Percentiles rank a stretch among this genome's conserved stretches.
Evolutionary conservation across 192 early-diverging fungal species (phyloP).

Genomic region (Dispira simplex): DNA sequence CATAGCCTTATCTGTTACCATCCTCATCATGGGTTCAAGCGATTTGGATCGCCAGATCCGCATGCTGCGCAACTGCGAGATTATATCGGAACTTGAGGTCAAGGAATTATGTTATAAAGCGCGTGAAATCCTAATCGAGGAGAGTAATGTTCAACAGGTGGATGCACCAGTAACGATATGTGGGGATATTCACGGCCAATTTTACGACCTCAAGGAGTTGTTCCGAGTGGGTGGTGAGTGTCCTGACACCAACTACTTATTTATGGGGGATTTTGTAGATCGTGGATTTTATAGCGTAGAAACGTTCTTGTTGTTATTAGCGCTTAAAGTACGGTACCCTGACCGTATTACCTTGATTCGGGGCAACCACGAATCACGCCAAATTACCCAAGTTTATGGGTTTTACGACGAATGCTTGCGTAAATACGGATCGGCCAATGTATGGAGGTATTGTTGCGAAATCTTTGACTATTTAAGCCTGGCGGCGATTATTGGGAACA

Average conservation of each 20-base stretch:
- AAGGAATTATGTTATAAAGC: constrained; percentile 89
- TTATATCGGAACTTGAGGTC: constrained; percentile 85
- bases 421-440: constrained; percentile 91
- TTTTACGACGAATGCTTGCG: constrained; percentile 96
- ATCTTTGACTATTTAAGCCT: constrained; percentile 94
- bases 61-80: constrained; percentile 77
- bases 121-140: constrained; percentile 88
- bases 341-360: constrained; percentile 87
- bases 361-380: constrained; percentile 85
- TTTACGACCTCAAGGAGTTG: constrained; percentile 89
- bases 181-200: constrained; percentile 97
- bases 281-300: constrained; percentile 94
- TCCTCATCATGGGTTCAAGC: constrained; percentile 24
- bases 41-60: constrained; percentile 62
- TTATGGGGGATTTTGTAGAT: constrained; percentile 97
- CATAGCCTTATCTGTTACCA: too few relatives aligned
- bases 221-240: constrained; percentile 88
- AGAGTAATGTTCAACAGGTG: constrained; percentile 89
- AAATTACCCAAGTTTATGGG: constrained; percentile 98
- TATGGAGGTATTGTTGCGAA: constrained; percentile 96
- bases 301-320: constrained; percentile 88
- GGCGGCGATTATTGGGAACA: constrained; percentile 87
- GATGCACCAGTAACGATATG: constrained; percentile 93
- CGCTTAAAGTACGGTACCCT: constrained; percentile 88
- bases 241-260: constrained; percentile 95